Base-by-base conservation (phyloP, 2,329 filamentous ascomycete species). In the Hypoxylon sp. region DNA sequence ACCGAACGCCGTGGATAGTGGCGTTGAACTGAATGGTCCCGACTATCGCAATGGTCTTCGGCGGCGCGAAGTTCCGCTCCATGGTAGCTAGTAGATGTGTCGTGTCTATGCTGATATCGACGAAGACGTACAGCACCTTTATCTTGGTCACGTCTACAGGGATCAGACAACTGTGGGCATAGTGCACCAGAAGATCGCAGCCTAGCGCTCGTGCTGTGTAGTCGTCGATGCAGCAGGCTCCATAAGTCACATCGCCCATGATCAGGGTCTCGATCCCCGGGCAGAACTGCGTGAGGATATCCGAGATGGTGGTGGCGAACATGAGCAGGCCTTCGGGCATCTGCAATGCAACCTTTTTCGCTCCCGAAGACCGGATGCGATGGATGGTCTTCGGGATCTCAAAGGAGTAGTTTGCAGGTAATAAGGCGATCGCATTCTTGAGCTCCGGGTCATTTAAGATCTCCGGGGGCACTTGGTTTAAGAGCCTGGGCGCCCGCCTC, bases 21-120 rank as follows among this genome's bases (percentile, higher is more conserved):
- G 94, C 93, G 80, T 99, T 99, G 86, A 99, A 99, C 79, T 99
- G 96, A 73, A 99, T 99, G 0, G 96, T 99, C 51, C 96, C 95
- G 14, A 99, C 95, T 73, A 98, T 87, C 4, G 96, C 96, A 63
- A 99, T 90, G 0, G 91, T 95, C 81, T 96, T 97, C 1, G 93
- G 92, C 0, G 90, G 82, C 1, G 90, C 85, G 78, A 98, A 97
- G 78, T 98, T 99, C 68, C 93, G 90, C 77, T 94, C 91, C 50
- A 99, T 85, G 0, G 94, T 96, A 7, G 92, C 91, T 55, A 98
- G 82, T 14, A 99, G 86, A 79, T 99, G 96, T 11, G 89, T 83
- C 0, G 93, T 93, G 80, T 99, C 96, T 78, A 99, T 98, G 80
- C 91, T 93, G 76, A 99, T 99, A 79, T 97, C 94, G 61, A 99